phyloP scores from a whole-genome alignment of 805 yeast species.

The Candida tammaniensis region DNA sequence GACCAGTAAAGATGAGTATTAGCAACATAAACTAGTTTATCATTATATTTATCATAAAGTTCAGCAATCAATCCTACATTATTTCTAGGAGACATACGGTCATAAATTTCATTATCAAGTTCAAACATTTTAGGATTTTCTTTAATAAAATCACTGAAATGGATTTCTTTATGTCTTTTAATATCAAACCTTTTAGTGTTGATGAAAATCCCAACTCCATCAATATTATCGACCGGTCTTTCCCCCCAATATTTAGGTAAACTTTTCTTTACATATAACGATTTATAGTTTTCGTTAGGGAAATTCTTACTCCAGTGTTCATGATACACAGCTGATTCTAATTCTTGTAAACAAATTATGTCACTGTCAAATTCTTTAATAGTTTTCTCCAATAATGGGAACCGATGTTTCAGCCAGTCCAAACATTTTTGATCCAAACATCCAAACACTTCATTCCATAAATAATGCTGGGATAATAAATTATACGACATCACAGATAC shows the following conservation, averaged over 20 bases:
- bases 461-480: constrained; percentile 90
- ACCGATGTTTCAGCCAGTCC: constrained; percentile 84
- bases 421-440: constrained; percentile 97
- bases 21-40: constrained; percentile 52
- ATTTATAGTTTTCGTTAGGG: constrained; percentile 71
- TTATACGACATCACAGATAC: constrained; percentile 85
- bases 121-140: constrained; percentile 45
- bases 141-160: constrained; percentile 46
- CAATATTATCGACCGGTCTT: constrained; percentile 80
- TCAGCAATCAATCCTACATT: constrained; percentile 74
- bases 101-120: constrained; percentile 71
- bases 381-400: constrained; percentile 69
- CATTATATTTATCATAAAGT: constrained; percentile 53
- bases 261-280: constrained; percentile 79
- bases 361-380: constrained; percentile 58
- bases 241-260: constrained; percentile 86
- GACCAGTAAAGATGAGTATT: constrained; percentile 98
- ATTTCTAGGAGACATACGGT: constrained; percentile 92
- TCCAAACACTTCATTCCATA: constrained; percentile 87
- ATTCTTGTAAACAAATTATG: constrained; percentile 88
- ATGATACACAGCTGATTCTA: constrained; percentile 78
- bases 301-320: constrained; percentile 80
- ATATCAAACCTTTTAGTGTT: constrained; percentile 58
- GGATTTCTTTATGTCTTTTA: constrained; percentile 1
- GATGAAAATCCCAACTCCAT: constrained; percentile 93